Conservation (phyloP, 495 filamentous ascomycete species). For the Aspergillus panamensis region DNA sequence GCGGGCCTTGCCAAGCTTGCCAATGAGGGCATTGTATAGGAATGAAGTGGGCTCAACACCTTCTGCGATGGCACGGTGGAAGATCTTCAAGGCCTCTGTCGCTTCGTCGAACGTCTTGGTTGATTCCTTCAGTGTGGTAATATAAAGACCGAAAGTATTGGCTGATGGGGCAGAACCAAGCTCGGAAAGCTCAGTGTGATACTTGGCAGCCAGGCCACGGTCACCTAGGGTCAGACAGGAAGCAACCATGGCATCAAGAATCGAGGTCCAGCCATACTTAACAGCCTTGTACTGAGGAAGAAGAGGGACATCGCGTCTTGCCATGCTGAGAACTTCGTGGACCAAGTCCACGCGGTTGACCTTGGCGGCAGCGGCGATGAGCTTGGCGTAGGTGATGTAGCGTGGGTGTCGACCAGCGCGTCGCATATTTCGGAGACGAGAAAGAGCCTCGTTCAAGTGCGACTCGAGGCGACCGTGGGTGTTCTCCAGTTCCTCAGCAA, state of each 20-base stretch:
- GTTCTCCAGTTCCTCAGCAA: constrained; percentile 81
- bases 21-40: constrained; percentile 96
- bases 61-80: constrained; percentile 88
- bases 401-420: constrained; percentile 86
- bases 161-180: constrained; percentile 89
- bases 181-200: constrained; percentile 82
- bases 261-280: constrained; percentile 89
- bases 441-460: constrained; percentile 75
- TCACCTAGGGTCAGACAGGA: constrained; percentile 84
- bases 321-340: constrained; percentile 83
- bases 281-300: constrained; percentile 77
- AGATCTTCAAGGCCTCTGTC: constrained; percentile 93
- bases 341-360: constrained; percentile 73
- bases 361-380: constrained; percentile 86
- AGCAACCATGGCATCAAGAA: constrained; percentile 93
- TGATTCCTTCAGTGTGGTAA: constrained; percentile 94
- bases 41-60: constrained; percentile 94
- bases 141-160: constrained; percentile 97
- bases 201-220: constrained; percentile 72
- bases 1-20: constrained; percentile 94
- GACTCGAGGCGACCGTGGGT: constrained; percentile 61
- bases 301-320: constrained; percentile 79
- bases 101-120: constrained; percentile 97
- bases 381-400: constrained; percentile 92
- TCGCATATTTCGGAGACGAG: constrained; percentile 85